Percentiles rank a stretch among this genome's conserved stretches.
These are phyloP conservation scores for Suillus tomentosus DNA, from an alignment of 768 basidiomycete species.

Conservation along the genomic window DNA sequence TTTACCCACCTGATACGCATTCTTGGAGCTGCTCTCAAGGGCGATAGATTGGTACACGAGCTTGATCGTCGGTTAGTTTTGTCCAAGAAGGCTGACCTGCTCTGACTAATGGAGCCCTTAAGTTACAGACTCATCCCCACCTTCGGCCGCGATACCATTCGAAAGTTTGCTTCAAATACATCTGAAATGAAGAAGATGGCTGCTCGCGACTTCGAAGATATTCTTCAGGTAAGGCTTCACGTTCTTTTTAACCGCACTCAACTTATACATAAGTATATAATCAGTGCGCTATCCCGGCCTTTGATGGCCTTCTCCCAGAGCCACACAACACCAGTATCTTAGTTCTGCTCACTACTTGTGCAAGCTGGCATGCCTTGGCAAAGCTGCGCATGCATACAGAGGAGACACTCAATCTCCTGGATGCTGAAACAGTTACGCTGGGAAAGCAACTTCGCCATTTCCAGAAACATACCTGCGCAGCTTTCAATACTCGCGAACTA, in stretches of 20 bases:
- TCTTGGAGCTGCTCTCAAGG: slow-evolving; percentile 13
- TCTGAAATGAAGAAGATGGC: too few relatives aligned
- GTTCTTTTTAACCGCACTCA: too few relatives aligned
- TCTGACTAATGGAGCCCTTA: neutral
- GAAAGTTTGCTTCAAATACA: too few relatives aligned
- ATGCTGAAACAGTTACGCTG: slow-evolving; percentile 15
- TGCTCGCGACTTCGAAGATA: too few relatives aligned
- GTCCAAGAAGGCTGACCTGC: neutral
- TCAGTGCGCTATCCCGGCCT: slow-evolving; percentile 17
- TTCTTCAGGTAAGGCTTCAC: too few relatives aligned
- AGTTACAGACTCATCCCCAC: slow-evolving; percentile 27
- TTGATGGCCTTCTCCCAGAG: slow-evolving; percentile 14
- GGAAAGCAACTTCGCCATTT: slow-evolving; percentile 28
- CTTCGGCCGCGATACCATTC: slow-evolving; percentile 13
- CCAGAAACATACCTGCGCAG: slow-evolving; percentile 17
- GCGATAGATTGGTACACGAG: slow-evolving; percentile 13
- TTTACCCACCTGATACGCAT: slow-evolving; percentile 32
- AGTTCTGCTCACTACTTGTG: slow-evolving; percentile 20
- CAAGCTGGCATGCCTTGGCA: slow-evolving; percentile 23
- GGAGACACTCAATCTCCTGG: slow-evolving; percentile 18
- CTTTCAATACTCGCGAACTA: slow-evolving; percentile 25
- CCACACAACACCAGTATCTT: slow-evolving; percentile 15
- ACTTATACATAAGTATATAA: neutral
- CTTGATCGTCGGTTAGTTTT: slow-evolving; percentile 16
- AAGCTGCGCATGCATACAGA: slow-evolving; percentile 36